Evolutionary conservation across 176 grass and related monocot genomes (phyloP), one percentile per base, ranked within the genome.

Genomic region (Puya raimondii): DNA sequence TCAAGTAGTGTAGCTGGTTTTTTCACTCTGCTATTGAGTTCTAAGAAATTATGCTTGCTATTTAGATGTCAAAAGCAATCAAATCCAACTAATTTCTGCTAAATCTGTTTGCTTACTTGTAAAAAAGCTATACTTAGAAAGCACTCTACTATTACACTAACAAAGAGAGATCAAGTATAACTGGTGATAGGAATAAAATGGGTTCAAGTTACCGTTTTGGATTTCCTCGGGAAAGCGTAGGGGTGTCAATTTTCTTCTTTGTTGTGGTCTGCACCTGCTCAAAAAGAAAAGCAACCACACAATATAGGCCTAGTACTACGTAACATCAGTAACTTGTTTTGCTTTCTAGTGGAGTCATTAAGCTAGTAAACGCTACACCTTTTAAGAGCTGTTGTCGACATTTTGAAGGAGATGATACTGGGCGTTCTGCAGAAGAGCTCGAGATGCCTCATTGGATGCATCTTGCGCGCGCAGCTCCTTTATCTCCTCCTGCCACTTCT

Each of bases 401-500:
- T 68, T 86, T 72, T 64, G 75, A 79, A 87, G 83, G 72, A 96
- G 84, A 68, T 92, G 88, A 54, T 81, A 77, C 79, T 92, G 93
- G 69, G 84, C 93, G 75, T 87, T 81, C 51, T 85, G 88, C 64
- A 96, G 88, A 64, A 89, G 48, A 48, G 64, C 56, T 61, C 83
- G 67, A 20, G 84, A 57, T 65, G 78, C 76, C 84, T 92, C 84
- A 52, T 92, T 91, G 70, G 86, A 79, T 18, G 79, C 80, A 66
- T 96, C 88, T 10, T 87, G 70, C 51, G 58, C 71, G 13, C 89
- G 88, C 72, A 96, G 68, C 74, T 92, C 88, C 64, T 83, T 72
- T 70, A 92, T 87, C 74, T 87, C 86, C 64, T 92, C 93, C 68
- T 90, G 82, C 88, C 92, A 92, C 64, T 75, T 86, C 33, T 87